A percentile compares a stretch with the other conserved stretches of the same genome.
Conservation (phyloP, 768 basidiomycete species). For the Naganishia vaughanmartiniae region DNA sequence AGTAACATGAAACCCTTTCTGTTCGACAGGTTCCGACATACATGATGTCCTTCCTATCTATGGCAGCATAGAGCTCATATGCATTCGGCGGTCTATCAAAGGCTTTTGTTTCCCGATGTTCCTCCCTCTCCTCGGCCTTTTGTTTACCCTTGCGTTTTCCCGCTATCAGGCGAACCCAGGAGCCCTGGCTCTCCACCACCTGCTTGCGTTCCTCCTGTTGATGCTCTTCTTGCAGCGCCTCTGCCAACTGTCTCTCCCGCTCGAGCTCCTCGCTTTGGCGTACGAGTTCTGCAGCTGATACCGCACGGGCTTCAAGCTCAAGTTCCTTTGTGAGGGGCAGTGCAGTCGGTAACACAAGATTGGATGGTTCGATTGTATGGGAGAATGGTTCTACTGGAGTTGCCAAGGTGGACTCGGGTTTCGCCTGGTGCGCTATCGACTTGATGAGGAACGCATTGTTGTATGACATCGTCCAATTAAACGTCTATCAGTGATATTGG, state of each 20-base stretch:
- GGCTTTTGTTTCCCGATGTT: conserved; percentile 24
- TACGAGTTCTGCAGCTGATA: conserved; percentile 44
- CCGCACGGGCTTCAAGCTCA: conserved; percentile 34
- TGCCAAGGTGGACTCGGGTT: background rate
- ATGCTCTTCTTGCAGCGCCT: conserved; percentile 47
- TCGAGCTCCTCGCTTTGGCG: conserved; percentile 38
- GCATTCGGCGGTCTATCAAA: conserved; percentile 55
- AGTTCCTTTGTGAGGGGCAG: conserved; percentile 36
- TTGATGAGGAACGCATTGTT: conserved; percentile 27
- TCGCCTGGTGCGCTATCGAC: conserved; percentile 5
- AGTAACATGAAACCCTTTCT: background rate
- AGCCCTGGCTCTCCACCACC: conserved; percentile 29
- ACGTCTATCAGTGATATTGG: background rate
- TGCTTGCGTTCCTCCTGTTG: conserved; percentile 36
- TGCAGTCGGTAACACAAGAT: conserved; percentile 6
- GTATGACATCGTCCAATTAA: background rate
- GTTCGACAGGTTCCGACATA: conserved; percentile 52
- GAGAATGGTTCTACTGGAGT: background rate
- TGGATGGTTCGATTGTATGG: conserved; percentile 14
- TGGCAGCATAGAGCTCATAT: conserved; percentile 73
- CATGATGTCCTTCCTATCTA: conserved; percentile 82
- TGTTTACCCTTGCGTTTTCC: conserved; percentile 30
- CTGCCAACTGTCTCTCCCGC: conserved; percentile 41
- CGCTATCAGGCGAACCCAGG: conserved; percentile 28
- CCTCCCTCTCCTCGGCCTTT: conserved; percentile 25